Evolutionary conservation across 2,329 filamentous ascomycete species (phyloP).

Genomic region (Pyricularia grisea): DNA sequence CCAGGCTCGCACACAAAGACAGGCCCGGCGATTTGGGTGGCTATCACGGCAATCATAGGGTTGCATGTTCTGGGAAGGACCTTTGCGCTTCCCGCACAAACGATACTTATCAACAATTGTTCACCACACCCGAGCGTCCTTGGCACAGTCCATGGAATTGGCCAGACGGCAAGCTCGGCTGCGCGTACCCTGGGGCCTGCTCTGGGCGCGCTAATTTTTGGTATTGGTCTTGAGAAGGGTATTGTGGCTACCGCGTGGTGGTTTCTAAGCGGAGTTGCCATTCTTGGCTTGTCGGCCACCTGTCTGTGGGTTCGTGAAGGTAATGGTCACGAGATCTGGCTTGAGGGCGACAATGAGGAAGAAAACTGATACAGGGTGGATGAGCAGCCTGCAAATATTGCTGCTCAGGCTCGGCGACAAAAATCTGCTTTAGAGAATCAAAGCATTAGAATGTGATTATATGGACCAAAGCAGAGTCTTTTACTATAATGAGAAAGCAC

Average conservation of each 20-base stretch:
- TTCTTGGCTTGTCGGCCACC: conserved; percentile 39
- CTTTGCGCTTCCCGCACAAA: conserved; percentile 51
- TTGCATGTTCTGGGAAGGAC: conserved; percentile 67
- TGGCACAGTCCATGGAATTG: conserved; percentile 46
- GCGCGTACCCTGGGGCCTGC: conserved; percentile 52
- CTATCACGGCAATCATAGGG: conserved; percentile 51
- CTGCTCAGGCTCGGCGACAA: background rate
- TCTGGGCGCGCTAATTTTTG: conserved; percentile 51
- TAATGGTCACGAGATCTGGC: conserved; percentile 54
- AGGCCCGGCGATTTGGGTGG: conserved; percentile 52
- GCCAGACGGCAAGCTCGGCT: conserved; percentile 48
- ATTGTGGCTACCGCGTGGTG: conserved; percentile 52
- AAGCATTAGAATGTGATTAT: background rate
- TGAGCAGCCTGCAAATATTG: background rate
- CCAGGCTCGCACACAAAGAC: conserved; percentile 40
- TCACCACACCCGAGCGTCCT: conserved; percentile 48
- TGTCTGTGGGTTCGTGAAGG: conserved; percentile 46
- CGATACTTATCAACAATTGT: conserved; percentile 52
- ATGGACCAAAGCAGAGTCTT: too few relatives aligned
- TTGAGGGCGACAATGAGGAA: conserved; percentile 50
- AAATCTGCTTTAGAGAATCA: background rate
- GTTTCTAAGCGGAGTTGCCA: conserved; percentile 39
- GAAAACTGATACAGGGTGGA: background rate
- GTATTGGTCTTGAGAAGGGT: conserved; percentile 44
- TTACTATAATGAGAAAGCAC: too few relatives aligned